Conservation (phyloP, 495 filamentous ascomycete genomes). For the Hypomontagnella monticulosa region DNA sequence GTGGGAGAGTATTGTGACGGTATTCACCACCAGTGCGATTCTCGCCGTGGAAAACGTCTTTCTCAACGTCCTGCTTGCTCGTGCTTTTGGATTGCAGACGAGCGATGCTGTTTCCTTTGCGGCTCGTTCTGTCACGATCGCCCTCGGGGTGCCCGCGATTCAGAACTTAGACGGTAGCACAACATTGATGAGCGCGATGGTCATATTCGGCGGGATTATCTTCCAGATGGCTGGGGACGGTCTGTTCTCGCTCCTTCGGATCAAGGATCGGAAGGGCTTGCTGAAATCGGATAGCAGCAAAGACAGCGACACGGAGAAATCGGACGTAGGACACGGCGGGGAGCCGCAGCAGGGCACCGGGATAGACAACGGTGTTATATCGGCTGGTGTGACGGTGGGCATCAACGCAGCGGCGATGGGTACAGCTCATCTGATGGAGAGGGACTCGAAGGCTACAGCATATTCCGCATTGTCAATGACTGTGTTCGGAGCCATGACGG, state of each 20-base stretch:
- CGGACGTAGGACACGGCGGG: background rate
- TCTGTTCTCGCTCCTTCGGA: conserved; percentile 43
- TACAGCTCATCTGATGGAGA: conserved; percentile 58
- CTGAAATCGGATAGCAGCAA: conserved; percentile 4
- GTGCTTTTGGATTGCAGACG: conserved; percentile 45
- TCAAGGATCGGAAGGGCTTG: conserved; percentile 20
- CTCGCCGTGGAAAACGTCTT: conserved; percentile 50
- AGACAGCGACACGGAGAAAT: conserved; percentile 5
- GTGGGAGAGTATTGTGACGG: conserved; percentile 49
- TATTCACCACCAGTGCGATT: conserved; percentile 44
- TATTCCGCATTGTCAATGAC: conserved; percentile 61
- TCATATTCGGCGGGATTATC: conserved; percentile 57
- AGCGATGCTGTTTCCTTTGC: conserved; percentile 54
- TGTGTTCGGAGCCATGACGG: conserved; percentile 57
- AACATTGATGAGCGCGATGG: conserved; percentile 55
- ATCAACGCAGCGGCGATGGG: conserved; percentile 63
- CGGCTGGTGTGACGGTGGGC: conserved; percentile 57
- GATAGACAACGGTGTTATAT: conserved; percentile 47
- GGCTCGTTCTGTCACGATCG: conserved; percentile 57
- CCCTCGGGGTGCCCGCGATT: conserved; percentile 48
- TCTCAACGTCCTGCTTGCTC: conserved; percentile 48
- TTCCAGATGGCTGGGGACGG: conserved; percentile 56
- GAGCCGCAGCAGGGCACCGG: background rate
- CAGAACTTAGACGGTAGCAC: conserved; percentile 50
- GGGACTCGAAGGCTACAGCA: conserved; percentile 55